Conservation (phyloP, 2,329 filamentous ascomycete genomes). For the Elsinoe necatrix region DNA sequence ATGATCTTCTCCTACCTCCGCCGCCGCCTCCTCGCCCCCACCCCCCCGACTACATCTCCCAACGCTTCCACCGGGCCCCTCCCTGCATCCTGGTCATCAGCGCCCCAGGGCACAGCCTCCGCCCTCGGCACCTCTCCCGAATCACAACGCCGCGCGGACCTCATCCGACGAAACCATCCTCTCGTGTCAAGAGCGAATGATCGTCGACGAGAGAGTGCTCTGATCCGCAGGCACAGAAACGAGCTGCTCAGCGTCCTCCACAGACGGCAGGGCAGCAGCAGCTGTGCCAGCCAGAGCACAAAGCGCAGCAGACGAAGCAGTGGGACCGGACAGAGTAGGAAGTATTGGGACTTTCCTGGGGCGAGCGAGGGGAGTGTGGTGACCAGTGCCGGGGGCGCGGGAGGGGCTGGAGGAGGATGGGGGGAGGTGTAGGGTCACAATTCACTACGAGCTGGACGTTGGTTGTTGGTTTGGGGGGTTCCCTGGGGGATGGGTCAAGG, state of each 20-base stretch:
- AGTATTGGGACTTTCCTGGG: constrained; percentile 87
- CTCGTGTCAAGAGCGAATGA: constrained; percentile 52
- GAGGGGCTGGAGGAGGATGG: constrained; percentile 66
- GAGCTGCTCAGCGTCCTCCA: constrained; percentile 20
- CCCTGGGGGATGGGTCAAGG: too few relatives aligned
- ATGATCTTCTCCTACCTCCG: constrained; percentile 85
- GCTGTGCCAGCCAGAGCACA: constrained; percentile 82
- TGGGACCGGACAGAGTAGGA: constrained; percentile 55
- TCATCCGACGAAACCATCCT: constrained; percentile 83
- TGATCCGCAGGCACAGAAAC: constrained; percentile 23
- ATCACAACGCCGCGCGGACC: constrained; percentile 65
- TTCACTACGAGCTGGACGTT: neutral
- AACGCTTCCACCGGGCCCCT: constrained; percentile 21
- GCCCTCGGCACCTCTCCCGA: constrained; percentile 45
- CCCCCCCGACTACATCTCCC: constrained; percentile 24
- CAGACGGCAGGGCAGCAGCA: constrained; percentile 41
- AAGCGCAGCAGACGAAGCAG: constrained; percentile 56
- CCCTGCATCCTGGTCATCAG: constrained; percentile 29
- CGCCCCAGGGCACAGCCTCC: constrained; percentile 26
- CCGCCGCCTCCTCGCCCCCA: constrained; percentile 57
- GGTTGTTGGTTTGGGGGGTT: too few relatives aligned
- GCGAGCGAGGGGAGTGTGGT: constrained; percentile 52
- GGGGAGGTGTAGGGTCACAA: constrained; percentile 55
- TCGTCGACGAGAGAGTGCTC: constrained; percentile 14
- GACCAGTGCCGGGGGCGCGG: constrained; percentile 45